phyloP scores from a whole-genome alignment of 768 basidiomycete species.

The Phanerodontia chrysosporium region DNA sequence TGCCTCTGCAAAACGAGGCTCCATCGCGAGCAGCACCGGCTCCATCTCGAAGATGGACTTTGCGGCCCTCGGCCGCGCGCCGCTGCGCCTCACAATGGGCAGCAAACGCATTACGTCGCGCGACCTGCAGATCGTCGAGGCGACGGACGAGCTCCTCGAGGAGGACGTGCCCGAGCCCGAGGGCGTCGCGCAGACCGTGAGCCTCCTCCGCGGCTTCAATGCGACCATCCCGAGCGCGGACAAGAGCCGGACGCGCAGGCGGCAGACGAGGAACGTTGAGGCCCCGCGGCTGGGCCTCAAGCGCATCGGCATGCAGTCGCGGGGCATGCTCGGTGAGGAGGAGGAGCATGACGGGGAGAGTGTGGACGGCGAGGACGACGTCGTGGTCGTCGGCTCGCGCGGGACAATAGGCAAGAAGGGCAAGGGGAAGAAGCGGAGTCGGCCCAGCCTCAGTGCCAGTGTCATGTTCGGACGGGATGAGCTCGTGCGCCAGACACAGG shows the following conservation, averaged over 20 bases:
- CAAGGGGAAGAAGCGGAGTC: conserved; percentile 44
- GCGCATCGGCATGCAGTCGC: conserved; percentile 71
- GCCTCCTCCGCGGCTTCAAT: conserved; percentile 86
- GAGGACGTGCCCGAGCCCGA: conserved; percentile 69
- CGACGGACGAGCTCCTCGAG: conserved; percentile 69
- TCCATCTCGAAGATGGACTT: conserved; percentile 56
- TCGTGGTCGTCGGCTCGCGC: conserved; percentile 53
- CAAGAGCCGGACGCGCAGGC: conserved; percentile 65
- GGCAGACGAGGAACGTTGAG: conserved; percentile 79
- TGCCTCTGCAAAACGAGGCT: conserved; percentile 49
- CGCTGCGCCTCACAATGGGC: conserved; percentile 61
- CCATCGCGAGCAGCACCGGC: conserved; percentile 30
- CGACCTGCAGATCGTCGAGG: conserved; percentile 81
- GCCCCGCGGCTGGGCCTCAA: conserved; percentile 73
- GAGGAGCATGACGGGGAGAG: conserved; percentile 49
- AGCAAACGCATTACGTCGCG: conserved; percentile 72
- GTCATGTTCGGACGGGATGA: conserved; percentile 83
- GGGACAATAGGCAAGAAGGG: conserved; percentile 32
- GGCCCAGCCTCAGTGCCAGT: conserved; percentile 63
- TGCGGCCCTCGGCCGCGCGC: conserved; percentile 75
- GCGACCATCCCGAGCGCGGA: conserved; percentile 93
- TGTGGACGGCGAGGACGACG: conserved; percentile 70
- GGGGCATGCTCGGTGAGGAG: conserved; percentile 60
- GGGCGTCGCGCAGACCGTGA: conserved; percentile 68
- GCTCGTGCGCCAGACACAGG: conserved; percentile 74